Evolutionary conservation across 2,329 filamentous ascomycete species (phyloP).

Genomic region (Rhinocladiella mackenziei): DNA sequence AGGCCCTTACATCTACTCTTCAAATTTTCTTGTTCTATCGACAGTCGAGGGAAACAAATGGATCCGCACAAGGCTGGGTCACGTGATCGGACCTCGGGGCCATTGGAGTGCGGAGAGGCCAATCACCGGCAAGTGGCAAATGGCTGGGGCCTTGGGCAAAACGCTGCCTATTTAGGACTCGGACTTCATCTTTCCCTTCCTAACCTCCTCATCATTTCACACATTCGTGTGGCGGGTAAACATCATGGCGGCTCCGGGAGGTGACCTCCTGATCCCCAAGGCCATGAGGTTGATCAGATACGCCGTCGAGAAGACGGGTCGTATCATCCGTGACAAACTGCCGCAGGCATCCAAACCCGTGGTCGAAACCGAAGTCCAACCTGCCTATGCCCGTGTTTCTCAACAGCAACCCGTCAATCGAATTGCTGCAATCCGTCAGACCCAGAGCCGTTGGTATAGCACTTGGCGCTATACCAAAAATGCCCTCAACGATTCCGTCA

Average conservation of each 20-base stretch:
- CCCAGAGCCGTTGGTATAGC: conserved; percentile 61
- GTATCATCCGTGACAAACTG: conserved; percentile 41
- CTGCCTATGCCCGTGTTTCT: conserved; percentile 53
- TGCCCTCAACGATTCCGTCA: conserved; percentile 41
- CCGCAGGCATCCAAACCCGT: conserved; percentile 34
- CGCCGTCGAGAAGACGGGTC: conserved; percentile 46
- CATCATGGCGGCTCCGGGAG: conserved; percentile 47
- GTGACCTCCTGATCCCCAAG: conserved; percentile 49
- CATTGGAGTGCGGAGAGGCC: not conserved
- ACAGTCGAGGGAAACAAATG: no score
- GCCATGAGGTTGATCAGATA: conserved; percentile 46
- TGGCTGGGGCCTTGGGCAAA: not conserved
- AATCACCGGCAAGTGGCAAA: not conserved
- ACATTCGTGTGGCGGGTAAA: conserved; percentile 24
- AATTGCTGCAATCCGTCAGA: conserved; percentile 60
- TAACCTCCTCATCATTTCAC: conserved; percentile 41
- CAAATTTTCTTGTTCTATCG: no score
- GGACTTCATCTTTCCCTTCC: not conserved
- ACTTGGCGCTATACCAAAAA: no score
- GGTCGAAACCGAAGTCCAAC: conserved; percentile 43
- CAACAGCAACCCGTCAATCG: conserved; percentile 59
- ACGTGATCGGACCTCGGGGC: not conserved
- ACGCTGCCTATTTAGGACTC: not conserved
- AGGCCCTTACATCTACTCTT: no score
- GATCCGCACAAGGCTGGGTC: no score